Conservation (phyloP, 129 eudicot genomes). For the Ambrosia trifida region DNA sequence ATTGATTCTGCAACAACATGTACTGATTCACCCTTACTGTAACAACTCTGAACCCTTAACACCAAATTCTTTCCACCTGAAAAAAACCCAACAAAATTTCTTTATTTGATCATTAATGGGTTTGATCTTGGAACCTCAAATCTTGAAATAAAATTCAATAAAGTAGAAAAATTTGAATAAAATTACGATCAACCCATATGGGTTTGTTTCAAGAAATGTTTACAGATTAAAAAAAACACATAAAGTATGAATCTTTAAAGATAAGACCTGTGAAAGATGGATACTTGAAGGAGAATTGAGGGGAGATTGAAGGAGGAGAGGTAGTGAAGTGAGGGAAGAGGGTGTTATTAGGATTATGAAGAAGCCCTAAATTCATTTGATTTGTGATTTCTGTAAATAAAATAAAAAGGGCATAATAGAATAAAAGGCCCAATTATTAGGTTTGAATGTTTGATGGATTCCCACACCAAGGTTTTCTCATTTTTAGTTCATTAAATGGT, state of each 20-base stretch:
- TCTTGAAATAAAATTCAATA: conserved; percentile 1
- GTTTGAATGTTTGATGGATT: background rate
- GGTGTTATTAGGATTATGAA: background rate
- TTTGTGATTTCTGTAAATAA: background rate
- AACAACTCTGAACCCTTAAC: conserved; percentile 34
- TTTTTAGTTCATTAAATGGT: background rate
- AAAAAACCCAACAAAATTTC: conserved; percentile 19
- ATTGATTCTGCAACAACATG: conserved; percentile 33
- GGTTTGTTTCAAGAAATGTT: background rate
- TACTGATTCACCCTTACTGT: conserved; percentile 37
- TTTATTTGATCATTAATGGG: conserved; percentile 8
- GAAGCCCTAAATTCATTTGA: conserved; percentile 46
- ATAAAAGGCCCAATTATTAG: conserved; percentile 20
- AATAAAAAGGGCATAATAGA: background rate
- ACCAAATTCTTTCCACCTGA: conserved; percentile 57
- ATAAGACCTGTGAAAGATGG: conserved; percentile 42
- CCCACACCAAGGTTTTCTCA: background rate
- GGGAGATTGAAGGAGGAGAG: conserved; percentile 1
- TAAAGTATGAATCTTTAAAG: background rate
- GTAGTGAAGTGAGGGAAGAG: conserved; percentile 30
- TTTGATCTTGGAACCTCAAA: conserved; percentile 6
- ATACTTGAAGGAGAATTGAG: conserved; percentile 28
- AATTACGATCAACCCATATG: conserved; percentile 21
- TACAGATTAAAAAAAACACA: conserved; percentile 22
- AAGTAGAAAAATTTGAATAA: conserved; percentile 2